Evolutionary conservation across 192 early-diverging fungal genomes (phyloP), one percentile per base, ranked within the genome.

Genomic region (Backusella mclennaniae): DNA sequence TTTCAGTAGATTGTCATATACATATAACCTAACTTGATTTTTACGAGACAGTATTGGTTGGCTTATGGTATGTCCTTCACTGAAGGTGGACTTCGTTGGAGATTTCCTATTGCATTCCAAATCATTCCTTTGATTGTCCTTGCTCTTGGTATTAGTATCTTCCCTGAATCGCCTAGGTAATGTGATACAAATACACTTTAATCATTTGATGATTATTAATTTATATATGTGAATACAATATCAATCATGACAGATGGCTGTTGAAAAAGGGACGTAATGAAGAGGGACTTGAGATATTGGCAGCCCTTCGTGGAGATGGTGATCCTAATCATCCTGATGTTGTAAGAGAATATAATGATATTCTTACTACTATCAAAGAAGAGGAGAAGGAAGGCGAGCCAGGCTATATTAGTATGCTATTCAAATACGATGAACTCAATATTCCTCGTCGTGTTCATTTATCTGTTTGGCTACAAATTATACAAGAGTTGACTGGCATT

Each of bases 401-500:
- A 2, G 69, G 89, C 44, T 73, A 80, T 39, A 11, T 91, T 44
- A 87, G 89, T 59, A 77, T 91, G 80, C 7, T 76, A 6, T 79
- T 87, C 67, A 69, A 77, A 21, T 71, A 72, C 15, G 87, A 87
- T 44, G 84, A 81, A 67, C 63, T 79, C 36, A 89, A 85, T 75
- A 80, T 80, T 78, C 69, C n/a, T 84, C 69, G 86, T 82, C 75
- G 90, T 67, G 77, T 74, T 84, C 72, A 76, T 79, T 29, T 84
- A 78, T 76, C 88, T 84, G 59, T 84, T 14, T 80, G 79, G 79
- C 35, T 80, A 14, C 79, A 80, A 44, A 73, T 89, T 66, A 83
- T 88, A 66, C 88, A 89, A 77, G 87, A 89, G 69, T 78, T 85
- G 71, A 85, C 87, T 31, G 90, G 90, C 66, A 91, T 91, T 82